phyloP scores from a whole-genome alignment of 768 basidiomycete species.

The Suillus subalutaceus region DNA sequence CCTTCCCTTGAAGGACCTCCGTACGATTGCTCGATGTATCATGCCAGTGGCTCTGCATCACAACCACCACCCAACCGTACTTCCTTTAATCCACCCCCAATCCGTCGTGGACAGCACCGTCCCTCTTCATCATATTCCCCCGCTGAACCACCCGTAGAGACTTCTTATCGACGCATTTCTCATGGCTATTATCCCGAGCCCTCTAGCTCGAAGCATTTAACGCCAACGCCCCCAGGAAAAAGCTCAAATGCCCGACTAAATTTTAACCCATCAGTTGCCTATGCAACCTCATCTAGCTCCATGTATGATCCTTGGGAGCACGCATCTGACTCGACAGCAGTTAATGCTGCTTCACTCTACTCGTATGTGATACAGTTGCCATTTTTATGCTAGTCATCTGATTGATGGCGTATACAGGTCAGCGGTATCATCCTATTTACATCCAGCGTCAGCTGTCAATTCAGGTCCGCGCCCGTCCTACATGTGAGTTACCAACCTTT shows the following conservation, averaged over 20 bases:
- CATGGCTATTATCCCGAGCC: slow-evolving; percentile 13
- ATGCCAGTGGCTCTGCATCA: slow-evolving; percentile 24
- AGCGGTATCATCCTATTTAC: slow-evolving; percentile 54
- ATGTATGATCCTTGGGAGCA: slow-evolving; percentile 8
- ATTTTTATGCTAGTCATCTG: not conserved
- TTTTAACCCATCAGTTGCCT: slow-evolving; percentile 55
- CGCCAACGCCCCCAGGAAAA: not conserved
- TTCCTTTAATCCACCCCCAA: slow-evolving; percentile 24
- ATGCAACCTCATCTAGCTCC: slow-evolving; percentile 30
- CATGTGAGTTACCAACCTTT: slow-evolving; percentile 24
- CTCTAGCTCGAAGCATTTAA: not conserved
- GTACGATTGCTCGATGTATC: slow-evolving; percentile 30
- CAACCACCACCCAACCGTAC: slow-evolving; percentile 26
- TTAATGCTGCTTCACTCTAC: slow-evolving; percentile 51
- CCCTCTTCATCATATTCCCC: slow-evolving; percentile 10
- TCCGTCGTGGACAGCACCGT: slow-evolving; percentile 14
- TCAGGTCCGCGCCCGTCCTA: slow-evolving; percentile 17
- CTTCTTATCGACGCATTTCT: slow-evolving; percentile 26
- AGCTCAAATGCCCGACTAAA: slow-evolving; percentile 22
- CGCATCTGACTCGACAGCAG: slow-evolving; percentile 18
- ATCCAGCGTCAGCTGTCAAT: slow-evolving; percentile 16
- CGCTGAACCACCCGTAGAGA: slow-evolving; percentile 14
- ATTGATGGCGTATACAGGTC: slow-evolving; percentile 38
- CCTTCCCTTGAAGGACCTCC: slow-evolving; percentile 42
- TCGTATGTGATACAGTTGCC: slow-evolving; percentile 42